Evolutionary conservation across 768 basidiomycete species (phyloP).

Genomic region (Russula earlei): DNA sequence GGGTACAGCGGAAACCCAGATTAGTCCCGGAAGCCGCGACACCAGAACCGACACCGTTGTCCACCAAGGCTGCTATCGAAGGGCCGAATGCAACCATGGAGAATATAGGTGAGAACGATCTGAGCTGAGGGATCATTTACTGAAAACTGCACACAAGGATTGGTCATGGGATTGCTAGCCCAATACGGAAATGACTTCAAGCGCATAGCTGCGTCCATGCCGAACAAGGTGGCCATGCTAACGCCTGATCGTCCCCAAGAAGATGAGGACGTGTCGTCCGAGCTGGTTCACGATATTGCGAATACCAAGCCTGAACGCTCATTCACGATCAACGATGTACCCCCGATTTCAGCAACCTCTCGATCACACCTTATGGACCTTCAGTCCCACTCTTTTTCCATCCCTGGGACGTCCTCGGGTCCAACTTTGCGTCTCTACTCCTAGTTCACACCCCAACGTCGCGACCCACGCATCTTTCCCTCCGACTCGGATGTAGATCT

Average conservation of each 20-base stretch:
- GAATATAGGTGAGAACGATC: conserved; percentile 45
- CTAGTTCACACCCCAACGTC: background rate
- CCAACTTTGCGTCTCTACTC: conserved; percentile 11
- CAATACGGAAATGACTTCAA: conserved; percentile 59
- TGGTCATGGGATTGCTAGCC: conserved; percentile 48
- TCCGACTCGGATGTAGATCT: conserved; percentile 17
- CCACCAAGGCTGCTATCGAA: conserved; percentile 1
- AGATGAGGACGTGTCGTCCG: conserved; percentile 20
- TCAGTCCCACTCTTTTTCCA: conserved; percentile 1
- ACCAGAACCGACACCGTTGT: background rate
- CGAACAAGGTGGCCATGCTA: conserved; percentile 39
- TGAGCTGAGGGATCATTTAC: conserved; percentile 12
- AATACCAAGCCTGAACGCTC: background rate
- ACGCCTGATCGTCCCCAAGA: conserved; percentile 25
- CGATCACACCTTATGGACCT: conserved; percentile 13
- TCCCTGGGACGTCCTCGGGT: conserved; percentile 2
- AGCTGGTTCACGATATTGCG: background rate
- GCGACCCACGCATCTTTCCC: background rate
- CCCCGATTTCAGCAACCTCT: conserved; percentile 15
- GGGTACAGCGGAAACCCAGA: background rate
- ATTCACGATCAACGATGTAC: conserved; percentile 6
- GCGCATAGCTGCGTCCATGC: conserved; percentile 59
- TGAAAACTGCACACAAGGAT: conserved; percentile 25
- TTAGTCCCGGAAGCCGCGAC: background rate
- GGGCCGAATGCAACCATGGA: conserved; percentile 38